Evolutionary conservation across 192 early-diverging fungal genomes (phyloP), one percentile per base, ranked within the genome.

Genomic region (Phycomyces nitens): DNA sequence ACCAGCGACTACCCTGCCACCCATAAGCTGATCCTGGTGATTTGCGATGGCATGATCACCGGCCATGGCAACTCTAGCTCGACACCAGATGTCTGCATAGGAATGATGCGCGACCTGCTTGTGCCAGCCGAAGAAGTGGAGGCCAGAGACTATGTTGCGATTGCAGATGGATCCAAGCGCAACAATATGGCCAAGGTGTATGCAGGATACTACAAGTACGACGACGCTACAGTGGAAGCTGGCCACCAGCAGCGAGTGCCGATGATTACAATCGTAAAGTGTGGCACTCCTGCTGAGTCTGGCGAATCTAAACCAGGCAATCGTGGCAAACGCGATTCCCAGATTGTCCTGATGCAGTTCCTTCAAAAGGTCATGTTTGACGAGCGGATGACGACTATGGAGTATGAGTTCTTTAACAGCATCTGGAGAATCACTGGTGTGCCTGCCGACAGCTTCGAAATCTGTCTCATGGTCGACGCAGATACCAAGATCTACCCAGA

Each of bases 31-130:
- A 68, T 97, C 42, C 86, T 96, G 40, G 88, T 94, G 10, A 79
- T 97, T 64, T 89, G 91, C 18, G 94, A 97, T 60, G 94, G 94
- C 56, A 82, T 91, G 39, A 91, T 97, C 70, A 95, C 82, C 62
- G 95, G 95, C 50, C 79, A 75, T 24, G 86, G 87, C 39, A 83
- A 96, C 70, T 77, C 71, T 47, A 78, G 78, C 72, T 80, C 81
- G 18, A 97, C 92, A 3, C 89, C 89, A 0, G 88, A 93, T 24
- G 87, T 88, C 38, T 86, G 88, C 66, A 54, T 92, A 22, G 86
- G 83, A 41, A 85, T 98, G 82, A 90, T 92, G 74, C 80, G 82
- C 44, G 78, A 78, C 50, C 67, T 80, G 43, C 60, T 80, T 18
- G 56, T 71, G 21, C 74, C 72, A 15, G 77, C 77, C 22, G 83